A percentile compares a stretch with the other conserved stretches of the same genome.
Conservation (phyloP, 495 filamentous ascomycete species). For the Aspergillus wentii region DNA sequence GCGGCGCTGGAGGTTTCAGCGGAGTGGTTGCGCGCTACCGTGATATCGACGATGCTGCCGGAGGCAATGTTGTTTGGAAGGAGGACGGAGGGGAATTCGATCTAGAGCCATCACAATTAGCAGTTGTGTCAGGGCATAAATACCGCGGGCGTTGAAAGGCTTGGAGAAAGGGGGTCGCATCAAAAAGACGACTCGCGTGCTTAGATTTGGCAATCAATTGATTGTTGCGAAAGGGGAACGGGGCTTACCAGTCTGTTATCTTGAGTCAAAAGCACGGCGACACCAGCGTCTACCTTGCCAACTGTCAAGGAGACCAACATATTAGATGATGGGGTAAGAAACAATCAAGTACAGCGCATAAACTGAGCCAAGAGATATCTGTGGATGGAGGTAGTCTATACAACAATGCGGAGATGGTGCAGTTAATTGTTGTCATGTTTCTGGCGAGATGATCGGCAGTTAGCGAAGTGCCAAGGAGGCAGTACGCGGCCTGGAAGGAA, state of each 20-base stretch:
- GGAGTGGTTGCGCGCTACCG: constrained; percentile 77
- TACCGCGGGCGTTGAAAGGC: too few relatives aligned
- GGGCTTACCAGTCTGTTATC: constrained; percentile 87
- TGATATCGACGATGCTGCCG: constrained; percentile 96
- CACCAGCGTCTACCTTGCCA: constrained; percentile 97
- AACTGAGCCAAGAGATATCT: not conserved
- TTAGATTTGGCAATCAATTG: not conserved
- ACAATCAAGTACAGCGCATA: constrained; percentile 5
- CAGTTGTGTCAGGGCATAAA: too few relatives aligned
- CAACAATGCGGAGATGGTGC: not conserved
- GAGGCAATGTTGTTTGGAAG: constrained; percentile 91
- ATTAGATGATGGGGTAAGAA: constrained; percentile 16
- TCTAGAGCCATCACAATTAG: constrained; percentile 47
- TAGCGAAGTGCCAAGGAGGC: constrained; percentile 17
- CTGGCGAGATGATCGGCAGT: constrained; percentile 12
- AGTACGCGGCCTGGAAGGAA: too few relatives aligned
- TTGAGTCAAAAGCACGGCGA: constrained; percentile 92
- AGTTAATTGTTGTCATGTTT: constrained; percentile 4
- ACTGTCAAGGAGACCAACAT: constrained; percentile 98
- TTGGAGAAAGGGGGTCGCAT: too few relatives aligned
- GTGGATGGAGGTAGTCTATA: not conserved
- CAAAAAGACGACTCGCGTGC: too few relatives aligned
- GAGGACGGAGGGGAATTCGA: constrained; percentile 97
- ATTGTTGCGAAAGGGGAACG: constrained; percentile 1
- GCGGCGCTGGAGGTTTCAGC: constrained; percentile 70